Base-by-base conservation (phyloP, 495 filamentous ascomycete species). In the Bryoglossum gracile region DNA sequence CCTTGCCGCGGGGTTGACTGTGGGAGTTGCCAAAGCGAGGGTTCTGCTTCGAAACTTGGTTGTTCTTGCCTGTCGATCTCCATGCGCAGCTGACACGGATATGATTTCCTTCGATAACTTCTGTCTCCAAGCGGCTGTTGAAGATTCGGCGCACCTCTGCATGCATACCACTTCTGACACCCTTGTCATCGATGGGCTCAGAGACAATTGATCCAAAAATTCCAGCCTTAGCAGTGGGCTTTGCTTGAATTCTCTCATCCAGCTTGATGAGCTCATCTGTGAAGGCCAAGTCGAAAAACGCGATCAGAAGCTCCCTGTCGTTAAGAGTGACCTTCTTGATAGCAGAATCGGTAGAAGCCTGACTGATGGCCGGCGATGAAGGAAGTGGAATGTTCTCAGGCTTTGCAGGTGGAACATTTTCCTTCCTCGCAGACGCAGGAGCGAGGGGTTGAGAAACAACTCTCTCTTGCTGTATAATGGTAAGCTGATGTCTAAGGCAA, bases 141-240 rank as follows among this genome's bases (percentile, higher is more conserved):
- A 89, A 89, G 17, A 88, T 77, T 4, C 75, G 75, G 18, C 86
- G 81, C n/a, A 89, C 28, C 33, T 55, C 47, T 53, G 75, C 68
- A 63, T 90, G 86, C 18, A 87, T 74, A 34, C 74, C 62, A 45
- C 80, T 78, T 14, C 86, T 83, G 28, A 71, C 53, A 25, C 75
- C 69, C 35, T 83, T 80, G 48, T 84, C 76, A 11, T 65, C 53
- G 16, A 87, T 74, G 4, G 47, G 50, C 16, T 39, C 8, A n/a
- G 36, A 53, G 22, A 46, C 8, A 28, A 53, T 37, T 45, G 50
- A 56, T 28, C 48, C 49, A 50, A 54, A 58, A 16, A 10, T 36
- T 28, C 28, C 28, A 39, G 48, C 34, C 45, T 56, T 62, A 9
- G 65, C 61, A 36, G 63, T 62, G 0, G 70, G 68, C 14, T 65